Evolutionary conservation across 202 grass and related monocot species (phyloP), one percentile per base, ranked within the genome.

Genomic region (Musa balbisiana): DNA sequence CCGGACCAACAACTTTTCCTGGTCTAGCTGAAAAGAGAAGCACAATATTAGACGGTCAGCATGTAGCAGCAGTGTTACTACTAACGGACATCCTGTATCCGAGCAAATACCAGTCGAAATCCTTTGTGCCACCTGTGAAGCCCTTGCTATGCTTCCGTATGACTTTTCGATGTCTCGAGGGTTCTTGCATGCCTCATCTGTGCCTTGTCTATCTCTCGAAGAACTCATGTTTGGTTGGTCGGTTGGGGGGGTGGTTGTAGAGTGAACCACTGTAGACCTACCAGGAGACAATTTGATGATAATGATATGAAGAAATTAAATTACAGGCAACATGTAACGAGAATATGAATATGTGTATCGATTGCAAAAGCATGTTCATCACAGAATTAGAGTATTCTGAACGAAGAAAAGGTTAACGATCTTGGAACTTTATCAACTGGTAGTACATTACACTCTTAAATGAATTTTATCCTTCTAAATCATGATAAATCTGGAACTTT

Each of bases 21-120:
- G 87, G 88, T 73, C 78, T 71, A 76, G 85, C 93, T 97, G 87
- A 51, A 69, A 80, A 21, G 62, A 43, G 33, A 0, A 52, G 49
- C 17, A 87, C 10, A 69, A 63, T 81, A 8, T 19, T 56, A 72
- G 10, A 82, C 10, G 84, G 70, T 73, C 19, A 16, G 76, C 52
- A 1, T 14, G 26, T 6, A 33, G 33, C 33, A 43, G 33, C 3
- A 65, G 49, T n/a, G 19, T 53, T 2, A 65, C 11, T 52, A 15
- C 10, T 64, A 22, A 23, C 10, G 19, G 23, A 17, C 66, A 22
- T 55, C 11, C 74, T 55, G 17, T 1, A 64, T 27, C 22, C 3
- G 62, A 62, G 4, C 22, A 87, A 11, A 56, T 85, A 97, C 93
- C 80, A 76, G 83, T 68, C 69, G 93, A 86, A 33, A 97, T 81